phyloP scores from a whole-genome alignment of 768 basidiomycete genomes.

The Termitomyces sp. region DNA sequence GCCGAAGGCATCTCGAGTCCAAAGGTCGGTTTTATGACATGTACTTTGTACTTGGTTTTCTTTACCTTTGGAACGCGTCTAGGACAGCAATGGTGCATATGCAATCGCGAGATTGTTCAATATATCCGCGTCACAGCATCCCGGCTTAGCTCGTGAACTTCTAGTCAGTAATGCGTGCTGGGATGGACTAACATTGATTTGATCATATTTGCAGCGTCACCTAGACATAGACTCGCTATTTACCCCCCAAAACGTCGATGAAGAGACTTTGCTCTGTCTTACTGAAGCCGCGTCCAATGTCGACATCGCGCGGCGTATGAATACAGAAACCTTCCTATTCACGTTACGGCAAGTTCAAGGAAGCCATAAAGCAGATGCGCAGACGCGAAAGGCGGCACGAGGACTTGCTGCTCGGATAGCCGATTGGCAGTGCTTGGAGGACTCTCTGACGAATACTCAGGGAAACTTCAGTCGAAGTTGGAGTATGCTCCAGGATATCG shows the following conservation, averaged over 20 bases:
- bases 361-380: slow-evolving; percentile 31
- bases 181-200: not conserved
- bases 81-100: slow-evolving; percentile 55
- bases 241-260: slow-evolving; percentile 46
- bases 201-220: slow-evolving; percentile 38
- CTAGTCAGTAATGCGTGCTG: slow-evolving; percentile 26
- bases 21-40: slow-evolving; percentile 36
- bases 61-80: slow-evolving; percentile 1
- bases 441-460: slow-evolving; percentile 49
- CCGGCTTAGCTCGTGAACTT: slow-evolving; percentile 45
- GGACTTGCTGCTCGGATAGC: slow-evolving; percentile 45
- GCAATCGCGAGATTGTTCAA: slow-evolving; percentile 57
- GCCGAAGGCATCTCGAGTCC: slow-evolving; percentile 44
- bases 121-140: slow-evolving; percentile 62
- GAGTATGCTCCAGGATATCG: slow-evolving; percentile 53
- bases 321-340: slow-evolving; percentile 36
- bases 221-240: slow-evolving; percentile 53
- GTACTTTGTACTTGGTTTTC: not conserved
- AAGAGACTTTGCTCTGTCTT: slow-evolving; percentile 50
- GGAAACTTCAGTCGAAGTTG: slow-evolving; percentile 48
- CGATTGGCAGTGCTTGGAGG: slow-evolving; percentile 58
- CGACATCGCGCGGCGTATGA: slow-evolving; percentile 54
- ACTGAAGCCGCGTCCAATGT: slow-evolving; percentile 62
- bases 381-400: slow-evolving; percentile 39
- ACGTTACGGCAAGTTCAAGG: slow-evolving; percentile 32